These are phyloP conservation scores for Plectosphaerella sp. DNA, from an alignment of 2,329 filamentous ascomycete species.

Conservation along the genomic window DNA sequence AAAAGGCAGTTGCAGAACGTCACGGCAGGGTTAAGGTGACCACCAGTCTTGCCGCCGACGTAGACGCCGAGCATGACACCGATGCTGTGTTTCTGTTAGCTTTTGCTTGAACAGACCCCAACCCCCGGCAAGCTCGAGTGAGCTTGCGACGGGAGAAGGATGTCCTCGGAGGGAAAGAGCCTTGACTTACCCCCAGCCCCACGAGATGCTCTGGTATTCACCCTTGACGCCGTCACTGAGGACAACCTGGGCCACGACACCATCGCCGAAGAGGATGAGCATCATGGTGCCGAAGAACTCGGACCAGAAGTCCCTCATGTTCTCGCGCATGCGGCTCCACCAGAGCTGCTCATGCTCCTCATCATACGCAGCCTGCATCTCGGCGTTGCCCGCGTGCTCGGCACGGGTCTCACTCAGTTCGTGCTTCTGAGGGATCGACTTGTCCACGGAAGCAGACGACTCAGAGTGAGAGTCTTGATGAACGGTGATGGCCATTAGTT, in stretches of 20 bases:
- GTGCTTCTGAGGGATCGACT: conserved; percentile 21
- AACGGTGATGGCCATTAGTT: conserved; percentile 22
- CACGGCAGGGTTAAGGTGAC: conserved; percentile 67
- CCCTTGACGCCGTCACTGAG: conserved; percentile 47
- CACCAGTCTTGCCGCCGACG: conserved; percentile 59
- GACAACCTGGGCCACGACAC: conserved; percentile 65
- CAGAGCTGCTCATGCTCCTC: conserved; percentile 17
- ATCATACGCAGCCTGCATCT: conserved; percentile 10
- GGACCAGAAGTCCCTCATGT: conserved; percentile 54
- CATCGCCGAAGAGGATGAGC: conserved; percentile 65
- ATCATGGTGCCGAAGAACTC: conserved; percentile 68
- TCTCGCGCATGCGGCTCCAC: conserved; percentile 50
- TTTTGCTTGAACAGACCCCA: not conserved
- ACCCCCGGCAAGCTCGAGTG: not conserved
- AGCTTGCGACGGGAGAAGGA: not conserved
- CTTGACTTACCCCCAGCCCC: conserved; percentile 42
- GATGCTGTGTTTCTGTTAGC: conserved; percentile 33
- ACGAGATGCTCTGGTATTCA: conserved; percentile 43
- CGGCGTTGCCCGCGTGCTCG: conserved; percentile 10
- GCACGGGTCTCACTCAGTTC: conserved; percentile 22
- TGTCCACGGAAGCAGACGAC: conserved; percentile 22
- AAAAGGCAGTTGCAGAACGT: conserved; percentile 66
- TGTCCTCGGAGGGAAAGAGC: not conserved
- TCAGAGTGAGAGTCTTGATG: conserved; percentile 26
- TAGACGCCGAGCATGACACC: conserved; percentile 69